Base-by-base conservation (phyloP, 768 basidiomycete genomes). In the Lactarius vividus region DNA sequence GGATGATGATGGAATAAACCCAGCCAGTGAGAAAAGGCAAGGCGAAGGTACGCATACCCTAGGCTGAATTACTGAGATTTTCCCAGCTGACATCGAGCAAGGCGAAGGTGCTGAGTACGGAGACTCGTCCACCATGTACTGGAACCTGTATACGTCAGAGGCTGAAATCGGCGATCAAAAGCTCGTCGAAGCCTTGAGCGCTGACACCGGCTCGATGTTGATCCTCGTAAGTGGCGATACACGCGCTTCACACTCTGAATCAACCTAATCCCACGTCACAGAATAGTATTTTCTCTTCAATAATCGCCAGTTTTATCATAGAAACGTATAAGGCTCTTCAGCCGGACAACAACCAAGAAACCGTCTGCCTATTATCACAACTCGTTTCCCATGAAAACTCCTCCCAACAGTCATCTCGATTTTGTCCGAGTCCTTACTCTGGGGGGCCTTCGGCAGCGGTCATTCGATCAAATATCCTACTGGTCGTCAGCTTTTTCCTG, bases 281-380 rank as follows among this genome's bases (percentile, higher is more conserved):
- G 64, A 61, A 46, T 39, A 33, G 63, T 4, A 29, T 71, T 15
- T 71, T 71, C 49, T 68, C 71, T 9, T 44, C 67, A 11, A 71
- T 61, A 37, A 57, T 69, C 35, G 63, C 70, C n/a, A 49, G 70
- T 28, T 69, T 71, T 33, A 60, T 71, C 55, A 57, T 71, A 46
- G 64, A 68, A 44, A 63, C 54, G 29, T 71, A 71, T 33, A 57
- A 67, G 39, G 52, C 18, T 1, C 46, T 71, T 33, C 55, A 52
- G 23, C 60, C 70, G 4, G 35, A 59, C 42, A 42, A 31, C 8
- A 10, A 37, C 23, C 59, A 63, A 35, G 44, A 37, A 20, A 62
- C 57, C 3, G 61, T 63, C 5, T 29, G 9, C 37, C 55, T 67
- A 13, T 28, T 67, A 6, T 44, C 60, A 20, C 65, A 62, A 20